These are phyloP conservation scores for Acanthamoeba healyi DNA, from an alignment of 208 protist genomes.

Conservation along the genomic window DNA sequence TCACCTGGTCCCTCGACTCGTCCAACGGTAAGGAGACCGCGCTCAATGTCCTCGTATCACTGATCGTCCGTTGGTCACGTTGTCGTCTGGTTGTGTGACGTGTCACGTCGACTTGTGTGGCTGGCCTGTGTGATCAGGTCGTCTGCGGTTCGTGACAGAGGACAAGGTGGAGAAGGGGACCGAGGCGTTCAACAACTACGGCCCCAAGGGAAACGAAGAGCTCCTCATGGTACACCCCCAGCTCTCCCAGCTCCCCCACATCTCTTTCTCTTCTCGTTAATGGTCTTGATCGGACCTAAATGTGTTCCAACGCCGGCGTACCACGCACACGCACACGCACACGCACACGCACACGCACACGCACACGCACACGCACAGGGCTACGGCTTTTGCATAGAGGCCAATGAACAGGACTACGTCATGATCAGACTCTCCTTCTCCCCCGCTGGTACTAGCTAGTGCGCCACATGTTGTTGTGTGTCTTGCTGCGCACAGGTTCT, in stretches of 20 bases:
- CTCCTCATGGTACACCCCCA: not conserved
- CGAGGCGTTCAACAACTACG: conserved; percentile 54
- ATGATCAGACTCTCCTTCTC: conserved; percentile 39
- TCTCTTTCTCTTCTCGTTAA: too few relatives aligned
- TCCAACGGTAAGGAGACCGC: not conserved
- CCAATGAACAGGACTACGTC: conserved; percentile 44
- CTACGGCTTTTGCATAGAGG: conserved; percentile 48
- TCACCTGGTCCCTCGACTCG: not conserved
- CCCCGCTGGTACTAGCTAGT: not conserved
- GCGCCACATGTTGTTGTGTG: not conserved
- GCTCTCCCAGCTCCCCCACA: too few relatives aligned
- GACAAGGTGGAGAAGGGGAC: not conserved
- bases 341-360: not conserved
- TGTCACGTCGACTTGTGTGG: too few relatives aligned
- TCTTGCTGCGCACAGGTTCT: not conserved
- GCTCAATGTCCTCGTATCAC: not conserved
- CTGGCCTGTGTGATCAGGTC: not conserved
- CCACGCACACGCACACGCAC: too few relatives aligned
- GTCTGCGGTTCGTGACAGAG: conserved; percentile 6
- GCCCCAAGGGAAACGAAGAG: conserved; percentile 40
- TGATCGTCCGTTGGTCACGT: too few relatives aligned
- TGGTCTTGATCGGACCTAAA: too few relatives aligned
- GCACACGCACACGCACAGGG: not conserved
- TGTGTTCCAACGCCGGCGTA: too few relatives aligned
- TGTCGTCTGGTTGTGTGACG: too few relatives aligned